phyloP scores from a whole-genome alignment of 2,329 filamentous ascomycete genomes.

The Trichoderma koningii region DNA sequence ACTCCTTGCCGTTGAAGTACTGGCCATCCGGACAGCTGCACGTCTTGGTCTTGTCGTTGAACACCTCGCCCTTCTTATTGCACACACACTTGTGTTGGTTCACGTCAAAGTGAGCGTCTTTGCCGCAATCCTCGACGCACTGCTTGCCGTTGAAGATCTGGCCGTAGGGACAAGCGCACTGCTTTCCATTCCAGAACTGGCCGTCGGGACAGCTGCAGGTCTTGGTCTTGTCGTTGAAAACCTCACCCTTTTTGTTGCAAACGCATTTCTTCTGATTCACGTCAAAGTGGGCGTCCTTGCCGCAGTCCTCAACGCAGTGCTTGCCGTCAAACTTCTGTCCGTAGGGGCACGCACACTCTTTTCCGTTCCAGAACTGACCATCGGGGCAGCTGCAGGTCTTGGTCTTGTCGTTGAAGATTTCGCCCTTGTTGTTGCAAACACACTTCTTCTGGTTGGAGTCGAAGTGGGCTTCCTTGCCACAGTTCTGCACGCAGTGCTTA shows the following conservation, averaged over 20 bases:
- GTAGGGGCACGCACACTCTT: conserved; percentile 12
- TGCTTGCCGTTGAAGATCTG: conserved; percentile 9
- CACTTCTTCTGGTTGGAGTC: conserved; percentile 12
- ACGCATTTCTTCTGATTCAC: conserved; percentile 7
- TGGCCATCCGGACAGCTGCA: conserved; percentile 25
- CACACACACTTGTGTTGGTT: conserved; percentile 17
- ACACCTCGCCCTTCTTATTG: conserved; percentile 16
- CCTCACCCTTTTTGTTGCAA: conserved; percentile 25
- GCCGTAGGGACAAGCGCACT: conserved; percentile 8
- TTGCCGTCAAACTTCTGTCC: conserved; percentile 6
- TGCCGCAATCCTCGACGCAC: conserved; percentile 21
- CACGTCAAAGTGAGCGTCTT: conserved; percentile 11
- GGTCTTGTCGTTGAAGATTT: conserved; percentile 11
- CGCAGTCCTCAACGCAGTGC: conserved; percentile 18
- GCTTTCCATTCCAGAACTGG: conserved; percentile 11
- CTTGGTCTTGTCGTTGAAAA: conserved; percentile 18
- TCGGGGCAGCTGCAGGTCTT: conserved; percentile 25
- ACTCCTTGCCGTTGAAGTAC: conserved; percentile 8
- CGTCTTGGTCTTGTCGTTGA: conserved; percentile 16
- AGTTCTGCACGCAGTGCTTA: conserved; percentile 10
- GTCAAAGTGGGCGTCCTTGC: conserved; percentile 20
- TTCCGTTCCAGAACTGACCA: conserved; percentile 9
- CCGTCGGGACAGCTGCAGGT: conserved; percentile 22
- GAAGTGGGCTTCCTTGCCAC: conserved; percentile 22
- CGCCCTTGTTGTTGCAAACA: conserved; percentile 23